Evolutionary conservation across 2,329 filamentous ascomycete species (phyloP), one percentile per base, ranked within the genome.

Genomic region (Talaromyces sp.): DNA sequence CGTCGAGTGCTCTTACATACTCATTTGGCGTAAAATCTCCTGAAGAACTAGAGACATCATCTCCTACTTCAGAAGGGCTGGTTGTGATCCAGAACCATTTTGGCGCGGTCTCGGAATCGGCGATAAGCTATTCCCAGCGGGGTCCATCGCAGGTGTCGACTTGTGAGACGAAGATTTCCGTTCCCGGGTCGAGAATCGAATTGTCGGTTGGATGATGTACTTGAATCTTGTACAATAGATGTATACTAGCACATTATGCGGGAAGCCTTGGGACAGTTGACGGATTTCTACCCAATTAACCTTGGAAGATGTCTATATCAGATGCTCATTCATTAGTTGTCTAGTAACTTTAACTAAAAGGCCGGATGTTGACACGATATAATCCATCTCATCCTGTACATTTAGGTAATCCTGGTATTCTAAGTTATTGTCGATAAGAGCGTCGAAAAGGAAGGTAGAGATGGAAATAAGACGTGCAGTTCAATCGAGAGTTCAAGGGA

Each of bases 31-130:
- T 78, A 14, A 70, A 74, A 10, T 67, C 72, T 31, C 71, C 74
- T 47, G 60, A 70, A 4, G 76, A 76, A n/a, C 39, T 2, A 14
- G 43, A 62, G n/a, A 5, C 49, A 8, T 19, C 57, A 39, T 1
- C 63, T 10, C n/a, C 33, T 16, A 22, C 57, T 3, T 66, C 66
- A 19, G 69, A 70, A 16, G 62, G 68, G 41, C 62, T 79, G 19
- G 49, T 67, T 16, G 56, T 70, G 16, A n/a, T 75, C 9, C 73
- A 70, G 14, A 72, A 73, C 60, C 69, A 69, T 27, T 80, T 80
- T 68, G 77, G 78, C 8, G 78, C 76, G 11, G 64, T 79, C 54
- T 78, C 78, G 6, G 77, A 79, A 63, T 78, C 76, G 54, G 73
- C 74, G 19, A 76, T 80, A 58, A 73, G 73, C 11, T 73, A 70